Conservation (phyloP, 179 eudicot species). For the Silene noctiflora region DNA sequence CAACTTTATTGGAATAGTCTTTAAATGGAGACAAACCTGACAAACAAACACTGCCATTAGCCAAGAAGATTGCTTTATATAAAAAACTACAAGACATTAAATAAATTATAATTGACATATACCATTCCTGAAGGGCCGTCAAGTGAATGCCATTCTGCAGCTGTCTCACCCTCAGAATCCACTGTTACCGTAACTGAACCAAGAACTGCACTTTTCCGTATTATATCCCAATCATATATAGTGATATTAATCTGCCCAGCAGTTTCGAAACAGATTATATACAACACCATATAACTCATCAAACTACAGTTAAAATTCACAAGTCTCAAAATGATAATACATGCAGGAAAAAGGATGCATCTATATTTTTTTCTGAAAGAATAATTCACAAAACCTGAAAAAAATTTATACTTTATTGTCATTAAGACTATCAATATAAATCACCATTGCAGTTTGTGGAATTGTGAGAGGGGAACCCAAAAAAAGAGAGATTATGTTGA, state of each 20-base stretch:
- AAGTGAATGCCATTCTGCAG: slow-evolving; percentile 73
- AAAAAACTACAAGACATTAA: not conserved
- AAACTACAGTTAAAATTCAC: not conserved
- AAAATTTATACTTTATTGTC: not conserved
- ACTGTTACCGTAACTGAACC: slow-evolving; percentile 74
- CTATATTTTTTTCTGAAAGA: not conserved
- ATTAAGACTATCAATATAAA: not conserved
- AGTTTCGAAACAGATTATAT: slow-evolving; percentile 15
- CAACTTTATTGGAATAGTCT: slow-evolving; percentile 47
- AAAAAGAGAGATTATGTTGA: not conserved
- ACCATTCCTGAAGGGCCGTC: slow-evolving; percentile 92
- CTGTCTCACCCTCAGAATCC: slow-evolving; percentile 73
- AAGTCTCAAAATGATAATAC: not conserved
- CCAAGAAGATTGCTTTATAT: not conserved
- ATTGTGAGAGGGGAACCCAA: not conserved
- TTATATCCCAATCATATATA: slow-evolving; percentile 95
- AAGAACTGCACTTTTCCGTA: slow-evolving; percentile 89
- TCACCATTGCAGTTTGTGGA: not conserved
- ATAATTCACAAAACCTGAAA: not conserved
- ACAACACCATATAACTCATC: not conserved
- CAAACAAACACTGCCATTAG: slow-evolving; percentile 18
- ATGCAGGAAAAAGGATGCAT: not conserved
- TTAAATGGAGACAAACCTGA: slow-evolving; percentile 86
- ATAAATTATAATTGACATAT: not conserved
- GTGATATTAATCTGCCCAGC: slow-evolving; percentile 72